Evolutionary conservation across 2,329 filamentous ascomycete genomes (phyloP).

Genomic region (Myriosclerotinia scirpicola): DNA sequence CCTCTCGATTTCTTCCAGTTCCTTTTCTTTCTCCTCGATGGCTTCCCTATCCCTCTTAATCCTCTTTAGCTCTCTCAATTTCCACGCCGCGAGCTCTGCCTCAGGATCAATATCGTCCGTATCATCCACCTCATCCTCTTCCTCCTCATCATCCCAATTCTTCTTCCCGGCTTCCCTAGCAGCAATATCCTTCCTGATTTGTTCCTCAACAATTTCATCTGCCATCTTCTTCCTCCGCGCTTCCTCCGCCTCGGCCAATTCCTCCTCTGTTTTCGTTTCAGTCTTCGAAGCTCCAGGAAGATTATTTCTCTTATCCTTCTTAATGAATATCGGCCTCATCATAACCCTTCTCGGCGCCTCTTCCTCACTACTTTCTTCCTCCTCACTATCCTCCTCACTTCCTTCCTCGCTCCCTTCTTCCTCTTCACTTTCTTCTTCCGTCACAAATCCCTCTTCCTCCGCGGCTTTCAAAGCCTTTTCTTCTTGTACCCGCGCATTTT

Average conservation of each 20-base stretch:
- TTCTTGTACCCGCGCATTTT: constrained; percentile 49
- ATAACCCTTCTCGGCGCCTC: constrained; percentile 57
- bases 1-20: constrained; percentile 86
- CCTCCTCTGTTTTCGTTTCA: constrained; percentile 44
- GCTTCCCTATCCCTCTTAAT: constrained; percentile 83
- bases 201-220: constrained; percentile 81
- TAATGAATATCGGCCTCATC: constrained; percentile 64
- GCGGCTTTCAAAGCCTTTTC: constrained; percentile 45
- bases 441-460: constrained; percentile 63
- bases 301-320: constrained; percentile 53
- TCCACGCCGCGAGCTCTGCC: constrained; percentile 90
- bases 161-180: constrained; percentile 74
- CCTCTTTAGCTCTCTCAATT: constrained; percentile 83
- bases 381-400: constrained; percentile 36
- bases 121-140: constrained; percentile 78
- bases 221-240: constrained; percentile 68
- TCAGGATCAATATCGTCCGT: constrained; percentile 83
- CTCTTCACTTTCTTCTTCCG: constrained; percentile 45
- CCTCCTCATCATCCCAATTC: constrained; percentile 77
- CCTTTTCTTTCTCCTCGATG: constrained; percentile 80
- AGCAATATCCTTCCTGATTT: constrained; percentile 78
- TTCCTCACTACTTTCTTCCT: constrained; percentile 53
- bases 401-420: constrained; percentile 41
- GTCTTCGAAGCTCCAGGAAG: constrained; percentile 32
- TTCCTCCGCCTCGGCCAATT: constrained; percentile 54